These are phyloP conservation scores for Lasiodiplodia gonubiensis DNA, from an alignment of 2,329 filamentous ascomycete species.

Conservation along the genomic window DNA sequence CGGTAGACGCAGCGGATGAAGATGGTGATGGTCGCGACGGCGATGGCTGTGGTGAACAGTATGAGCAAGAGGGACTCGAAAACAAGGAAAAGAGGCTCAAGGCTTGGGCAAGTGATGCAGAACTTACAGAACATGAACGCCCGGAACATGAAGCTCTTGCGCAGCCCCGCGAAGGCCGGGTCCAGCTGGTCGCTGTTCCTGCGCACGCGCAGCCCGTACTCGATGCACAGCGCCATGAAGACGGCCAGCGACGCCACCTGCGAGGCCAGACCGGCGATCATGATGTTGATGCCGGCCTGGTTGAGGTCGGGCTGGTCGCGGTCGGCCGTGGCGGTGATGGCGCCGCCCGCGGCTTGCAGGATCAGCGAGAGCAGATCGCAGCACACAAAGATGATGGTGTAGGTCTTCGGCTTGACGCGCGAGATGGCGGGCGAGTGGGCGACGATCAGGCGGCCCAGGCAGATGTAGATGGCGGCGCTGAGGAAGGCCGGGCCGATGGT, in stretches of 20 bases:
- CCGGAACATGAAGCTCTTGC: neutral
- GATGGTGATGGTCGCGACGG: slow-evolving; percentile 51
- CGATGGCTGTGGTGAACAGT: slow-evolving; percentile 34
- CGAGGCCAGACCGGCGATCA: slow-evolving; percentile 63
- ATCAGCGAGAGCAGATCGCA: slow-evolving; percentile 65
- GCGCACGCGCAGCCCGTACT: slow-evolving; percentile 40
- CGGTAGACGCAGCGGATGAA: slow-evolving; percentile 57
- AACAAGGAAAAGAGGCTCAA: neutral
- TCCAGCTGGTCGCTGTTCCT: slow-evolving; percentile 1
- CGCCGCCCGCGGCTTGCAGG: slow-evolving; percentile 64
- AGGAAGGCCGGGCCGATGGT: slow-evolving; percentile 64
- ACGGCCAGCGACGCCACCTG: slow-evolving; percentile 61
- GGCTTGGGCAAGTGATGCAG: too few relatives aligned
- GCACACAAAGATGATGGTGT: slow-evolving; percentile 65
- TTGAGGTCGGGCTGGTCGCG: slow-evolving; percentile 45
- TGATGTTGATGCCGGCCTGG: slow-evolving; percentile 57
- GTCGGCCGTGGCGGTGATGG: slow-evolving; percentile 60
- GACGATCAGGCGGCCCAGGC: slow-evolving; percentile 63
- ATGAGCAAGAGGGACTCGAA: neutral
- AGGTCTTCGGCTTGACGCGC: slow-evolving; percentile 45
- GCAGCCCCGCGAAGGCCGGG: neutral
- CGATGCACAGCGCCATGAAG: slow-evolving; percentile 51
- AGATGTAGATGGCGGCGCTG: slow-evolving; percentile 62
- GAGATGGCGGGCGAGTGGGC: slow-evolving; percentile 54
- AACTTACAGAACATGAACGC: slow-evolving; percentile 6